A percentile compares a stretch with the other conserved stretches of the same genome.
Evolutionary conservation across 139 green algal species (phyloP).

Genomic region (Coelastrella sp.): DNA sequence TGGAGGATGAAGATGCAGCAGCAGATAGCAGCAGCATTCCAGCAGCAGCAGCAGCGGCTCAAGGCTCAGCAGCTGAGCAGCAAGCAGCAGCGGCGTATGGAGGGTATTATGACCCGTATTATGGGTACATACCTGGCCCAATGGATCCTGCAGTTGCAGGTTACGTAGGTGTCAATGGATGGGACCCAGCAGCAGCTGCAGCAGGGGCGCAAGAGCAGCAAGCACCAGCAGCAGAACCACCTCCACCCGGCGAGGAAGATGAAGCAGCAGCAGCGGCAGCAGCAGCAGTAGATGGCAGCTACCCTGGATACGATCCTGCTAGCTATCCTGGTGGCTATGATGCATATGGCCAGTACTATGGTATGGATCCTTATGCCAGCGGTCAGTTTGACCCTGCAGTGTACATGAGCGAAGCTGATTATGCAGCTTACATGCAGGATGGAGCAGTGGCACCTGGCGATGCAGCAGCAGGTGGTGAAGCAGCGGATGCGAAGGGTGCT

Average conservation of each 20-base stretch:
- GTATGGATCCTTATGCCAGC: background rate
- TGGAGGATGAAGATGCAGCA: background rate
- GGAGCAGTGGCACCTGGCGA: background rate
- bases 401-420: conserved; percentile 35
- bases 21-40: background rate
- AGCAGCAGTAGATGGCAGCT: conserved; percentile 19
- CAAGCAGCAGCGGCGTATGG: background rate
- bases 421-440: conserved; percentile 27
- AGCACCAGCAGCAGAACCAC: background rate
- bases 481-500: background rate
- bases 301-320: background rate
- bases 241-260: conserved; percentile 34
- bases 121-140: background rate
- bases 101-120: conserved; percentile 35
- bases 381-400: conserved; percentile 21
- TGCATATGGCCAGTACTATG: background rate
- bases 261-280: conserved; percentile 38
- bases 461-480: conserved; percentile 17
- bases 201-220: conserved; percentile 9
- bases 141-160: background rate
- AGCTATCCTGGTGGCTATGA: background rate
- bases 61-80: background rate
- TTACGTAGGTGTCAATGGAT: background rate
- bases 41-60: background rate
- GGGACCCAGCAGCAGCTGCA: conserved; percentile 35